These are phyloP conservation scores for Colletotrichum lini DNA, from an alignment of 2,329 filamentous ascomycete genomes.

Conservation along the genomic window DNA sequence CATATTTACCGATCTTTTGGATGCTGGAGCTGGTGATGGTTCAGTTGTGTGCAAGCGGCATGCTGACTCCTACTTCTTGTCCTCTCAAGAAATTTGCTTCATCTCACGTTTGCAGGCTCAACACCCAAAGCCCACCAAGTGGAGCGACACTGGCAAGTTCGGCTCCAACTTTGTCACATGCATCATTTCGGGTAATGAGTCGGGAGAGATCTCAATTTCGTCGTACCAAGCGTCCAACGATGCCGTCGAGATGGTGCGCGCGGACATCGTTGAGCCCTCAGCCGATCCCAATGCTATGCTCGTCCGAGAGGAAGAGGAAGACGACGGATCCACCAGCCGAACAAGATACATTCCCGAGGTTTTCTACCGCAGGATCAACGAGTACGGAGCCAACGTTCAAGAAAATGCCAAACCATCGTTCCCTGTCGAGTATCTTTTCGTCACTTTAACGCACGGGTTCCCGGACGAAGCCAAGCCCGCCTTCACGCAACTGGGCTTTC, in stretches of 20 bases:
- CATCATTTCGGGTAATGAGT: slow-evolving; percentile 91
- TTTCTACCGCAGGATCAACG: slow-evolving; percentile 95
- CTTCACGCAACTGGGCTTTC: slow-evolving; percentile 83
- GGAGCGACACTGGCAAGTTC: slow-evolving; percentile 95
- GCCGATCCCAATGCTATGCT: slow-evolving; percentile 95
- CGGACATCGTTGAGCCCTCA: slow-evolving; percentile 94
- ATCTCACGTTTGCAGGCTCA: slow-evolving; percentile 89
- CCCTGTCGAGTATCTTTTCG: slow-evolving; percentile 95
- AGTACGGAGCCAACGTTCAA: slow-evolving; percentile 96
- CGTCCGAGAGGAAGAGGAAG: slow-evolving; percentile 91
- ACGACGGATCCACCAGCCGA: slow-evolving; percentile 76
- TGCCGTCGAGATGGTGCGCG: slow-evolving; percentile 95
- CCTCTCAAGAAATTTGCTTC: slow-evolving; percentile 92
- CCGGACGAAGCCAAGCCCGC: slow-evolving; percentile 83
- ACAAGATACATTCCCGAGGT: slow-evolving; percentile 96
- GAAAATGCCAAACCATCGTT: slow-evolving; percentile 98
- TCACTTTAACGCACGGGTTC: slow-evolving; percentile 97
- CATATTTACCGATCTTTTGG: slow-evolving; percentile 93
- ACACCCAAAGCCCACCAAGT: slow-evolving; percentile 92
- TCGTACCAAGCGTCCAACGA: slow-evolving; percentile 97
- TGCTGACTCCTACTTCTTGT: slow-evolving; percentile 93
- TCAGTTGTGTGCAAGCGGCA: slow-evolving; percentile 95
- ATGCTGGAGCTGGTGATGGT: slow-evolving; percentile 85
- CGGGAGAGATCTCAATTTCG: slow-evolving; percentile 89
- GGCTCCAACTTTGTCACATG: slow-evolving; percentile 98